Evolutionary conservation across 2,329 filamentous ascomycete species (phyloP), one percentile per base, ranked within the genome.

Genomic region (Canariomyces notabilis): DNA sequence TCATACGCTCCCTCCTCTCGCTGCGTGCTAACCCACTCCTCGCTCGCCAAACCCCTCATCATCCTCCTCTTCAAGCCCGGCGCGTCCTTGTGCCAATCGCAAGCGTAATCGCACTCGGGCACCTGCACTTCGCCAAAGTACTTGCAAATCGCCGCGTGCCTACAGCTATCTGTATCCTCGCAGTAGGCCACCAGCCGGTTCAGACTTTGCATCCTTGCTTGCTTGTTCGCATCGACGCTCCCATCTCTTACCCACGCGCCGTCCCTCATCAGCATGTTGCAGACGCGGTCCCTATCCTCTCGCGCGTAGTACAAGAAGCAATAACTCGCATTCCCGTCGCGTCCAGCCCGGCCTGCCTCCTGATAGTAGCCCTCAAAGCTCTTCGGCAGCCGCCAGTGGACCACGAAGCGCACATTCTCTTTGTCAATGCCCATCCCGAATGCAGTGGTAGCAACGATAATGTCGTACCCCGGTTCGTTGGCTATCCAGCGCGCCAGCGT

Each of bases 371-470:
- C 89, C 64, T 97, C 91, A 62, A 97, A 95, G 3, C 86, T 93
- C 61, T 95, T 94, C 8, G 91, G 88, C 8, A 95, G 76, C 49
- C 89, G 86, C 89, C 91, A 97, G 66, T 97, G 91, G 2, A 93
- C 82, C 1, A 97, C 90, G 59, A 96, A 96, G 2, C 91, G 85
- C 9, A 97, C 91, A 57, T 95, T 85, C 42, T 93, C 82, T 65
- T 96, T 96, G 66, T 97, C 90, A 54, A 97, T 96, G 20, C 91
- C 91, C 91, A 97, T 97, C 2, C 91, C 91, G 59, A 97, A 97
- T 0, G 91, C 91, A 1, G 89, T 97, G 0, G 91, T 97, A 2
- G 91, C 91, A 21, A 96, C 89, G 50, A 97, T 91, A 39, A 97
- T 82, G 63, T 93, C 89, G 67, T 93, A 95, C 1, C 85, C 85